Base-by-base conservation (phyloP, 2,329 filamentous ascomycete species). In the Arthroderma uncinatum region DNA sequence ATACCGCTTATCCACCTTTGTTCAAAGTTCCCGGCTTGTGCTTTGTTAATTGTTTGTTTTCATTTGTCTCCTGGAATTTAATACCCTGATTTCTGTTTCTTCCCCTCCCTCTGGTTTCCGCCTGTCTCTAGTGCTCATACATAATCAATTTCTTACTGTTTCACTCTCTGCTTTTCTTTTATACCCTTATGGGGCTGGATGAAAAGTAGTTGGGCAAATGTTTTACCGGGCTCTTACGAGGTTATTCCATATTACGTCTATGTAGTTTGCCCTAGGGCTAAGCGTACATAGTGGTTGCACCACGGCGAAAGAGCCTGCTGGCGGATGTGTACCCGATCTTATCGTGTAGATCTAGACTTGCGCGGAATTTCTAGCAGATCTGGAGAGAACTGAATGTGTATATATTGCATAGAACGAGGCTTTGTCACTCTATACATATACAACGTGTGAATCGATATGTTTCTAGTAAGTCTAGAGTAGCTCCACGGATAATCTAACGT, bases 121-220 rank as follows among this genome's bases (percentile, higher is more conserved):
- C 40, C 21, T 44, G 40, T 50, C 23, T 34, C 28, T 50, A 50
- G 23, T 33, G 23, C 44, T 50, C 44, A 25, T 50, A 50, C 25
- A 33, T 50, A 50, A 50, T 50, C n/a, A 33, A 33, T 16, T 33
- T 50, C 23, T 33, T 50, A 33, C 44, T 30, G 44, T 50, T 50
- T 50, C 33, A 50, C 28, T 30, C 7, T 4, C 5, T 25, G 21
- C 21, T 42, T 44, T 25, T 14, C 19, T 28, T 44, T 44, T 25
- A 28, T 23, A 21, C 10, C 5, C 14, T 19, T 3, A 7, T 4
- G 1, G 40, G 12, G 19, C 21, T 25, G 19, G 40, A 44, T 25
- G 40, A 23, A n/a, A 28, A 44, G 40, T 44, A 19, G 40, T 9
- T 23, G 40, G 23, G 34, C 5, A 36, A 14, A 3, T 2, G 34